Conservation (phyloP, 2,329 filamentous ascomycete species). For the Neofusicoccum parvum region DNA sequence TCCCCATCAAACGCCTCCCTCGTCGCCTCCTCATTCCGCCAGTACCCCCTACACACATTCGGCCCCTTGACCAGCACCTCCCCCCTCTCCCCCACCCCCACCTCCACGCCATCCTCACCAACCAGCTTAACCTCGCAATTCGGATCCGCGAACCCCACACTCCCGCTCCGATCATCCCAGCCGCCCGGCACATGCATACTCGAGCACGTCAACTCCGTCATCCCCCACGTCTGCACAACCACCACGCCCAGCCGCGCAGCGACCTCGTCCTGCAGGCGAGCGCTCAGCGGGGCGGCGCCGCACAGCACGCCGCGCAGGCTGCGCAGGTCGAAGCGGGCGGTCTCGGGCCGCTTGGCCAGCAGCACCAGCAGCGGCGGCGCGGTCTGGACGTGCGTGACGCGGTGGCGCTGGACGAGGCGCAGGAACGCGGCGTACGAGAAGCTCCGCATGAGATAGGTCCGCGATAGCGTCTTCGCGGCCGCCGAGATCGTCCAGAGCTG, state of each 20-base stretch:
- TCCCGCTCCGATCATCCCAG: constrained; percentile 5
- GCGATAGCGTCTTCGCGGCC: constrained; percentile 35
- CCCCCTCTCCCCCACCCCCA: background rate
- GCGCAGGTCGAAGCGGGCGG: constrained; percentile 35
- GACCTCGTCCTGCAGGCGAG: constrained; percentile 43
- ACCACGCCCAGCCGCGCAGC: constrained; percentile 36
- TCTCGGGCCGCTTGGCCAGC: constrained; percentile 41
- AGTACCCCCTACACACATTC: constrained; percentile 16
- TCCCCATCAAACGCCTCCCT: constrained; percentile 17
- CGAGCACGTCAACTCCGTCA: constrained; percentile 55
- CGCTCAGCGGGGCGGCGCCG: constrained; percentile 43
- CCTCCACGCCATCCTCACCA: background rate
- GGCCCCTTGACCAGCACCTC: constrained; percentile 1
- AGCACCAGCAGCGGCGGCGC: constrained; percentile 43
- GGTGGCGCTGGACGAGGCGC: constrained; percentile 37
- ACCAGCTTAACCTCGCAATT: constrained; percentile 8
- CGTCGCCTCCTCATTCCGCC: constrained; percentile 22
- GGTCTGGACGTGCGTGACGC: constrained; percentile 43
- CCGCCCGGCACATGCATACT: constrained; percentile 23
- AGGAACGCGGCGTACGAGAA: constrained; percentile 41
- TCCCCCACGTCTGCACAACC: constrained; percentile 53
- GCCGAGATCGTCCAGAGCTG: constrained; percentile 44
- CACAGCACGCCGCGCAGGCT: constrained; percentile 39
- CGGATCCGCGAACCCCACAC: constrained; percentile 8
- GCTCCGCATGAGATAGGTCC: constrained; percentile 43